Evolutionary conservation across 2,329 filamentous ascomycete genomes (phyloP).

Genomic region (Penicillium sp.): DNA sequence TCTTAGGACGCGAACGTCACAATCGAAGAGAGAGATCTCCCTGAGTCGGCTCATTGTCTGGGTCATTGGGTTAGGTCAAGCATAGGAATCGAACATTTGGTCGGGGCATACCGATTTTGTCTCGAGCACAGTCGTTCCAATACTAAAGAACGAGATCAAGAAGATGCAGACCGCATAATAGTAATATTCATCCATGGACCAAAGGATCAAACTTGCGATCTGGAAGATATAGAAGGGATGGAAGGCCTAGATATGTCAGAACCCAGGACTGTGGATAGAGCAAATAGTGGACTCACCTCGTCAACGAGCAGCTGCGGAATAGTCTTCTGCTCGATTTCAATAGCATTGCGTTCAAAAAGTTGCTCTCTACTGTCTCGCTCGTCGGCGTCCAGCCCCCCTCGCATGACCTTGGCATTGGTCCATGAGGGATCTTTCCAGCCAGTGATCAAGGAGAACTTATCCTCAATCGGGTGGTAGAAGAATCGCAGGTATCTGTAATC

Average conservation of each 20-base stretch:
- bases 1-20: constrained; percentile 87
- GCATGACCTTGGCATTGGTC: constrained; percentile 74
- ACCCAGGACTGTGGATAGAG: background rate
- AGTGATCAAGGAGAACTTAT: constrained; percentile 82
- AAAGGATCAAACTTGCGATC: constrained; percentile 87
- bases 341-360: constrained; percentile 86
- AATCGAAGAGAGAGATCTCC: constrained; percentile 93
- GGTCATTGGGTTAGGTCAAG: constrained; percentile 13
- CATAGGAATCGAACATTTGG: constrained; percentile 6
- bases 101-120: constrained; percentile 68
- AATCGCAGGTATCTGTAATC: constrained; percentile 95
- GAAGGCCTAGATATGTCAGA: constrained; percentile 63
- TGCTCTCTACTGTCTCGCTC: constrained; percentile 80
- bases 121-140: constrained; percentile 84
- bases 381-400: constrained; percentile 80
- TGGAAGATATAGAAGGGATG: constrained; percentile 99
- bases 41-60: constrained; percentile 85
- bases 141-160: constrained; percentile 89
- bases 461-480: constrained; percentile 83
- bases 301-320: constrained; percentile 81
- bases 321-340: constrained; percentile 91
- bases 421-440: constrained; percentile 94
- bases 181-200: constrained; percentile 96
- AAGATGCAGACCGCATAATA: constrained; percentile 98
- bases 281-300: constrained; percentile 59